Percentiles rank a stretch among this genome's conserved stretches.
Evolutionary conservation across 2,329 filamentous ascomycete genomes (phyloP).

Genomic region (Stemphylium vesicarium): DNA sequence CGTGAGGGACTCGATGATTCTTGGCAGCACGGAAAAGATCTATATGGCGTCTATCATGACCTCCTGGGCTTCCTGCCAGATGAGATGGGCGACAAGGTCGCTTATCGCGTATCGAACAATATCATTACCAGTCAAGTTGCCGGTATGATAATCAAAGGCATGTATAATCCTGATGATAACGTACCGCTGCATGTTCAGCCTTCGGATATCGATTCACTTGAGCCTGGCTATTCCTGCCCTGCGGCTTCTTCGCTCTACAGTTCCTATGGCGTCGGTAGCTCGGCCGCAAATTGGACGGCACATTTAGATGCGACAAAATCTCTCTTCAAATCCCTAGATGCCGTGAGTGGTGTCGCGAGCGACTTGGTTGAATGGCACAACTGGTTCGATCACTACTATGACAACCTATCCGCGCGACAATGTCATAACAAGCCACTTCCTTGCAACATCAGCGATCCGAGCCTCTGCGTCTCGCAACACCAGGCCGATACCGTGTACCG

Average conservation of each 20-base stretch:
- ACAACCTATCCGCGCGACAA: slow-evolving; percentile 79
- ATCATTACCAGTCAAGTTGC: slow-evolving; percentile 82
- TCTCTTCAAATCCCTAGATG: slow-evolving; percentile 68
- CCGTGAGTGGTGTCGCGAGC: slow-evolving; percentile 68
- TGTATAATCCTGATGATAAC: slow-evolving; percentile 50
- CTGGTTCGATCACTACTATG: slow-evolving; percentile 82
- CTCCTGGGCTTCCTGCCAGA: slow-evolving; percentile 71
- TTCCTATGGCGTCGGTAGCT: slow-evolving; percentile 55
- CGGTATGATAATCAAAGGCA: slow-evolving; percentile 74
- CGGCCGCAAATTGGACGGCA: slow-evolving; percentile 61
- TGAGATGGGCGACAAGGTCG: slow-evolving; percentile 53
- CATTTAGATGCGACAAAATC: slow-evolving; percentile 65
- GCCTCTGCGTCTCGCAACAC: slow-evolving; percentile 66
- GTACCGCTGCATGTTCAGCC: slow-evolving; percentile 55
- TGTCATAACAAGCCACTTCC: slow-evolving; percentile 77
- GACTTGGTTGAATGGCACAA: slow-evolving; percentile 69
- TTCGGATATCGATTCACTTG: slow-evolving; percentile 70
- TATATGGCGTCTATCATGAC: slow-evolving; percentile 77
- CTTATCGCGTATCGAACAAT: slow-evolving; percentile 80
- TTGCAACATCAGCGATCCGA: slow-evolving; percentile 62
- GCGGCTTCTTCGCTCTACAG: slow-evolving; percentile 55
- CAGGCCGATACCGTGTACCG: slow-evolving; percentile 75
- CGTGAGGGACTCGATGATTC: slow-evolving; percentile 73
- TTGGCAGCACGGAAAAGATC: slow-evolving; percentile 75
- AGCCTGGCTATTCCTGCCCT: slow-evolving; percentile 73